Percentiles rank a stretch among this genome's conserved stretches.
These are phyloP conservation scores for Sporothrix schenckii DNA, from an alignment of 2,329 filamentous ascomycete species.

Conservation along the genomic window DNA sequence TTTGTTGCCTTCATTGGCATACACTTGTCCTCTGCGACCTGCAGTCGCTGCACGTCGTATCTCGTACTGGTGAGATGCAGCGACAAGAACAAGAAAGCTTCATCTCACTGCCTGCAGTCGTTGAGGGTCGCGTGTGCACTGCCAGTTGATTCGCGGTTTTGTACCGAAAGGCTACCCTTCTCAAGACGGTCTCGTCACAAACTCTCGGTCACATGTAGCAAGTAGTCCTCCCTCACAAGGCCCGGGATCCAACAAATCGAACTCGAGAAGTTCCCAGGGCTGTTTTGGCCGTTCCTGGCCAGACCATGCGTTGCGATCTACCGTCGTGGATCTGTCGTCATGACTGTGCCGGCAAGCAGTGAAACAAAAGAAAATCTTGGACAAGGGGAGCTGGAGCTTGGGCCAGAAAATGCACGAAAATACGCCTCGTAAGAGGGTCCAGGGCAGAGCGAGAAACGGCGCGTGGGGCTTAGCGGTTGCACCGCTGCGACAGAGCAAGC, in stretches of 20 bases:
- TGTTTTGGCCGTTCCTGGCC: neutral
- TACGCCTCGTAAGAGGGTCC: slow-evolving; percentile 32
- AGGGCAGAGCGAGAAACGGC: slow-evolving; percentile 30
- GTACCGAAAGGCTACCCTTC: neutral
- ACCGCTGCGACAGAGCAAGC: slow-evolving; percentile 6
- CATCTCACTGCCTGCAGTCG: slow-evolving; percentile 3
- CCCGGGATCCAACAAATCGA: neutral
- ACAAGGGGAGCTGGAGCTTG: neutral
- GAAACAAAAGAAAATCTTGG: neutral
- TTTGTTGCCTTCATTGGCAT: slow-evolving; percentile 1
- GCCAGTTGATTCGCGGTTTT: neutral
- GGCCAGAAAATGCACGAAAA: neutral
- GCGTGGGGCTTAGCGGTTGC: slow-evolving; percentile 34
- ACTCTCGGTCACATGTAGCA: neutral
- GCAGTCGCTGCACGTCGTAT: slow-evolving; percentile 7
- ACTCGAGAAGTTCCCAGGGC: neutral
- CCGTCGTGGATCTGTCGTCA: slow-evolving; percentile 24
- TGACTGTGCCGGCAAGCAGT: slow-evolving; percentile 10
- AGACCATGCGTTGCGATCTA: slow-evolving; percentile 6
- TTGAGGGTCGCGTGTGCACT: neutral
- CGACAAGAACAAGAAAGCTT: neutral
- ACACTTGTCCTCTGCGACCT: slow-evolving; percentile 2
- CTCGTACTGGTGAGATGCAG: slow-evolving; percentile 6
- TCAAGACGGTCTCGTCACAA: neutral
- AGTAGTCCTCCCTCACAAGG: neutral